phyloP scores from a whole-genome alignment of 768 basidiomycete genomes.

The Sutorius australiensis region DNA sequence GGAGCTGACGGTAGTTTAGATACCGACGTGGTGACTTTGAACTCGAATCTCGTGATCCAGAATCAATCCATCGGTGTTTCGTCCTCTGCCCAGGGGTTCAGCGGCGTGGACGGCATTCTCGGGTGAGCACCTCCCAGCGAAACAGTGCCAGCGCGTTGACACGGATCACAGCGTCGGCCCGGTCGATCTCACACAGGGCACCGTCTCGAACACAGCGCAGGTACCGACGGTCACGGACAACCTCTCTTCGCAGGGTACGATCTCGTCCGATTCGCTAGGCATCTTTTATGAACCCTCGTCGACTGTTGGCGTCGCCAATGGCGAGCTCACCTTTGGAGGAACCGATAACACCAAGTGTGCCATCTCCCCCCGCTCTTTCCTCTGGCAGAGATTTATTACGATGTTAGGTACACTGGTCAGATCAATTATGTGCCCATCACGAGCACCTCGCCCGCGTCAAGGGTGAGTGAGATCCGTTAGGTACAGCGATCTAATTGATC shows the following conservation, averaged over 20 bases:
- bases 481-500: not conserved
- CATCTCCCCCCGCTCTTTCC: not conserved
- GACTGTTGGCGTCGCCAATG: constrained; percentile 36
- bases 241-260: constrained; percentile 45
- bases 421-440: constrained; percentile 42
- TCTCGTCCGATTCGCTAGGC: constrained; percentile 43
- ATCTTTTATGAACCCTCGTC: constrained; percentile 53
- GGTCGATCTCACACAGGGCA: constrained; percentile 44
- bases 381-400: not conserved
- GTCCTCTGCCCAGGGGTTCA: constrained; percentile 40
- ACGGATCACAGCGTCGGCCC: constrained; percentile 42
- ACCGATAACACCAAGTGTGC: constrained; percentile 44
- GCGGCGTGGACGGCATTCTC: constrained; percentile 50
- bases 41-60: constrained; percentile 37
- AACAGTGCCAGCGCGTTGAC: not conserved
- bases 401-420: constrained; percentile 30
- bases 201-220: constrained; percentile 35
- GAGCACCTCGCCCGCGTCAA: constrained; percentile 41
- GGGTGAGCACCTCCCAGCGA: constrained; percentile 31
- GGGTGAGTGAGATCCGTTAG: constrained; percentile 12
- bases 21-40: constrained; percentile 45
- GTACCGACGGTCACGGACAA: constrained; percentile 60
- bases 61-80: constrained; percentile 49
- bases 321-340: constrained; percentile 55
- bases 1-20: constrained; percentile 28